These are phyloP conservation scores for Pistacia vera DNA, from an alignment of 345 rosid genomes.

Conservation along the genomic window DNA sequence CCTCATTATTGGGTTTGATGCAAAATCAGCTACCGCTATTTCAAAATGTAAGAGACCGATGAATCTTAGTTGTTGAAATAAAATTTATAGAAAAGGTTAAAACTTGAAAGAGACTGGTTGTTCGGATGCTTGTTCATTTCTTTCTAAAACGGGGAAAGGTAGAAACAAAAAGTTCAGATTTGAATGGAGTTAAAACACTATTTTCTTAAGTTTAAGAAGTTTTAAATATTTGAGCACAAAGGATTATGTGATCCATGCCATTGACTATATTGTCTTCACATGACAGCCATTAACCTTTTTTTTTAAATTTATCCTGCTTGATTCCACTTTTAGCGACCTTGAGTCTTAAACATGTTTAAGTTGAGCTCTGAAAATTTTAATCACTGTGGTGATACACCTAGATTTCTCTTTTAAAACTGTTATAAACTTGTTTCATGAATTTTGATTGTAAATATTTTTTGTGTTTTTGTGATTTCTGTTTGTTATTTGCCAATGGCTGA, in stretches of 20 bases:
- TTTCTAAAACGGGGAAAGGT: background rate
- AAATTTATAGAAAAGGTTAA: background rate
- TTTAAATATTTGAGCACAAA: background rate
- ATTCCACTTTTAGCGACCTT: background rate
- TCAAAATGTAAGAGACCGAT: slow-evolving; percentile 69
- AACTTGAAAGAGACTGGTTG: background rate
- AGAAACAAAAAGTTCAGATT: background rate
- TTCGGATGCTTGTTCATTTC: background rate
- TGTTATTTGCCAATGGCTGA: background rate
- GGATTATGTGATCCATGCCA: background rate
- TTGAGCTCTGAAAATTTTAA: background rate
- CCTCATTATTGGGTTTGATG: slow-evolving; percentile 78
- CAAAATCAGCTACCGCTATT: slow-evolving; percentile 79
- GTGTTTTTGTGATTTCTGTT: background rate
- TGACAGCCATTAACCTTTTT: background rate
- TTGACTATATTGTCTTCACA: background rate
- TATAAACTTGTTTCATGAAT: background rate
- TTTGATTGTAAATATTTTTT: background rate
- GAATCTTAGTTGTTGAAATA: background rate
- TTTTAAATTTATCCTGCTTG: background rate
- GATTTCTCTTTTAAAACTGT: background rate
- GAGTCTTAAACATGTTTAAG: background rate
- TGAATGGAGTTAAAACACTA: background rate
- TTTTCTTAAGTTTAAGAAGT: background rate
- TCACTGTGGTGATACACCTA: background rate